Percentiles rank a stretch among this genome's conserved stretches.
These are phyloP conservation scores for Neopestalotiopsis rosae DNA, from an alignment of 2,329 filamentous ascomycete species.

Conservation along the genomic window DNA sequence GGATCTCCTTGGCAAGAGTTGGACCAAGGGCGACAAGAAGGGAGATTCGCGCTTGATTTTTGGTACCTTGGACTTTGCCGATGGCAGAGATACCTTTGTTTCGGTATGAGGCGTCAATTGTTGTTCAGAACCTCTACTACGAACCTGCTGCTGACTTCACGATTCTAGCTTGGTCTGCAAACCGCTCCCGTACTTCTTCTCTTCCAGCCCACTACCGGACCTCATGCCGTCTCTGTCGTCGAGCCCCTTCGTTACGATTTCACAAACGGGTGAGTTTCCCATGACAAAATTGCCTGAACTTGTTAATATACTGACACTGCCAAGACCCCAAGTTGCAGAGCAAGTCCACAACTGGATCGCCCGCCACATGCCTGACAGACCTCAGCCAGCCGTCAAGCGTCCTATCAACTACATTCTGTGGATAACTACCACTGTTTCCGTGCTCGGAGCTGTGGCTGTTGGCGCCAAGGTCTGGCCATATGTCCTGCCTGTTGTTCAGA, in stretches of 20 bases:
- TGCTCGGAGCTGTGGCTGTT: slow-evolving; percentile 73
- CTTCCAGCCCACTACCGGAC: slow-evolving; percentile 84
- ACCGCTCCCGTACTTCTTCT: slow-evolving; percentile 89
- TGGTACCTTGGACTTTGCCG: slow-evolving; percentile 83
- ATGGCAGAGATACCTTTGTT: slow-evolving; percentile 85
- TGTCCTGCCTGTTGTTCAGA: slow-evolving; percentile 81
- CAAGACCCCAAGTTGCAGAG: slow-evolving; percentile 76
- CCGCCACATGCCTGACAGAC: slow-evolving; percentile 77
- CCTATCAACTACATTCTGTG: slow-evolving; percentile 88
- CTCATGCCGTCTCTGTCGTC: slow-evolving; percentile 72
- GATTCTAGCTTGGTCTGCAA: slow-evolving; percentile 80
- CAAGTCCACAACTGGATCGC: slow-evolving; percentile 79
- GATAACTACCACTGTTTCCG: slow-evolving; percentile 68
- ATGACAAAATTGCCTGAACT: background rate
- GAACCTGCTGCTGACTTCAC: background rate
- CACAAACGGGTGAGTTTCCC: slow-evolving; percentile 67
- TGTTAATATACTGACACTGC: slow-evolving; percentile 5
- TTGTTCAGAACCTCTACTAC: background rate
- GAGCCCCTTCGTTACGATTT: slow-evolving; percentile 87
- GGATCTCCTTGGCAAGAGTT: slow-evolving; percentile 84
- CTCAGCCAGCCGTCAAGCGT: slow-evolving; percentile 78
- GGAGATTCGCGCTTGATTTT: slow-evolving; percentile 77
- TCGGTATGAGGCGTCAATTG: slow-evolving; percentile 64
- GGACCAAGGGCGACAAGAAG: slow-evolving; percentile 82
- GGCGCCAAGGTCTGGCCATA: slow-evolving; percentile 77